These are phyloP conservation scores for Biscogniauxia marginata DNA, from an alignment of 2,329 filamentous ascomycete species.

Conservation along the genomic window DNA sequence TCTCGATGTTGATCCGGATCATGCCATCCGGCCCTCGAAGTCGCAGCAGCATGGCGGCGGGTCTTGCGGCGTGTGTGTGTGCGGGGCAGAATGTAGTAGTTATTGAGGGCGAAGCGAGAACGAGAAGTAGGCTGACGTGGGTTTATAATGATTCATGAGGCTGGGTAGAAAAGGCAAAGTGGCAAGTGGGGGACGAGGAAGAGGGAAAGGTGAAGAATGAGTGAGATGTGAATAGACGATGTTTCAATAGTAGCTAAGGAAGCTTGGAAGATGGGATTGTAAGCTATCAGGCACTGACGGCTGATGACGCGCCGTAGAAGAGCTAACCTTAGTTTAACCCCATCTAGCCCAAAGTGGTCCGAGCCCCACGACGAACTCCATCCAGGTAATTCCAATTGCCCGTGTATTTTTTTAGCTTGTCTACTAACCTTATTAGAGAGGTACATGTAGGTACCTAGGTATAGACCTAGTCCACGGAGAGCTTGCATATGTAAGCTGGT, in stretches of 20 bases:
- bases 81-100: not conserved
- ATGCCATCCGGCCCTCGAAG: constrained; percentile 92
- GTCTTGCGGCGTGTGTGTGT: constrained; percentile 1
- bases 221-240: not conserved
- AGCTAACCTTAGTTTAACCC: constrained; percentile 12
- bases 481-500: not conserved
- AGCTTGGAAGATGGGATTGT: not conserved
- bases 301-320: constrained; percentile 20
- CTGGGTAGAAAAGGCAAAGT: not conserved
- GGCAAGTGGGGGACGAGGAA: not conserved
- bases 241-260: not conserved
- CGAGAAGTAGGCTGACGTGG: not conserved
- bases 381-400: no score
- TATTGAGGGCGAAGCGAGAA: not conserved
- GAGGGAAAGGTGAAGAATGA: constrained; percentile 11
- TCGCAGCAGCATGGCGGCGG: constrained; percentile 70
- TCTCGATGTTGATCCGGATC: constrained; percentile 77
- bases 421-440: no score
- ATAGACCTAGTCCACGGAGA: no score
- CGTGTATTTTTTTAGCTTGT: no score
- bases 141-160: not conserved
- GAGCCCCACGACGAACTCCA: constrained; percentile 3
- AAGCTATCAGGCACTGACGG: constrained; percentile 21
- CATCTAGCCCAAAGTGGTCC: constrained; percentile 5
- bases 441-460: no score